Conservation (phyloP, 176 grass and related monocot species). For the Elaeis guineensis region DNA sequence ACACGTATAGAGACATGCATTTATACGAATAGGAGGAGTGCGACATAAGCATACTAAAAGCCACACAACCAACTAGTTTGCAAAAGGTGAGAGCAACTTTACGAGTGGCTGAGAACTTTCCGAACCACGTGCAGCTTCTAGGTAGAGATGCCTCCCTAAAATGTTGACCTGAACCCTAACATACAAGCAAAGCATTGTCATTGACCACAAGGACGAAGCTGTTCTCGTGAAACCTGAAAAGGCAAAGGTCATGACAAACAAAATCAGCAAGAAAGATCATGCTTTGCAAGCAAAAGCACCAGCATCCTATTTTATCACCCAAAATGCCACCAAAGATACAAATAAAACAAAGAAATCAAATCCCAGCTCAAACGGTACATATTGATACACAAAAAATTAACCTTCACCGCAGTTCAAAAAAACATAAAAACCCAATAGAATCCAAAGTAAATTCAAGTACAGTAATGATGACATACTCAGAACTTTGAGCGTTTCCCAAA, state of each 20-base stretch:
- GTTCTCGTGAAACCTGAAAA: slow-evolving; percentile 82
- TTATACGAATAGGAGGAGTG: too few species aligned
- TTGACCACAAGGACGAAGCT: slow-evolving; percentile 66
- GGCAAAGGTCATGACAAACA: background rate
- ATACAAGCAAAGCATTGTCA: slow-evolving; percentile 93
- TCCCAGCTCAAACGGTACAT: too few species aligned
- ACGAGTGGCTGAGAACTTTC: slow-evolving; percentile 40
- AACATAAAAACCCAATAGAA: background rate
- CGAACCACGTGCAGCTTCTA: slow-evolving; percentile 68
- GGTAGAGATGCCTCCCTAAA: slow-evolving; percentile 89
- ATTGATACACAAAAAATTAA: too few species aligned
- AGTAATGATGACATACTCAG: slow-evolving; percentile 38
- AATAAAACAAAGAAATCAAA: too few species aligned
- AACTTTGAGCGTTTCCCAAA: slow-evolving; percentile 84
- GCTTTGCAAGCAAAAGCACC: too few species aligned
- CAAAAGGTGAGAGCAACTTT: background rate
- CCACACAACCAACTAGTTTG: too few species aligned
- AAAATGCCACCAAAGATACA: too few species aligned
- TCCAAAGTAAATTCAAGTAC: too few species aligned
- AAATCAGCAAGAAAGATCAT: background rate
- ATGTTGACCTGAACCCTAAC: slow-evolving; percentile 95
- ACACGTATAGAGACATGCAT: too few species aligned
- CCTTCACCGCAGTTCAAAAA: background rate
- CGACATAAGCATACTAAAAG: too few species aligned
- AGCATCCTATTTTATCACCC: too few species aligned